Evolutionary conservation across 2,329 filamentous ascomycete species (phyloP), one percentile per base, ranked within the genome.

Genomic region (Fusarium sp.): DNA sequence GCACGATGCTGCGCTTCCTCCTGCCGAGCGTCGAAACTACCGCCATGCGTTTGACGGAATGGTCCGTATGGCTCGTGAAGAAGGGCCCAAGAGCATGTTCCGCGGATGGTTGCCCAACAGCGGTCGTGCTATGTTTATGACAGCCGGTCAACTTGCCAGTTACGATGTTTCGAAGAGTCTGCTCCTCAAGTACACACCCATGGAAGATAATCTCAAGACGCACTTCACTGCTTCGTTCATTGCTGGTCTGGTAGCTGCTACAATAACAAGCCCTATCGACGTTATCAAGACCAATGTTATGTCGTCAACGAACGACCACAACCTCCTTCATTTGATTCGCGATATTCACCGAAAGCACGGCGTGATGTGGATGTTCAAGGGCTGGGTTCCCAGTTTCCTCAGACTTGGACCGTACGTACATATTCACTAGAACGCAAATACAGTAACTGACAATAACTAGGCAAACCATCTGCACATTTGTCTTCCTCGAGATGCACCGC

Each of bases 221-320:
- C 93, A 97, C 77, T 93, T 96, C 74, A 86, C 88, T 0, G 90
- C 93, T 3, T 92, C 89, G 0, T 89, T 96, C 72, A 80, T 94
- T 62, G 92, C 92, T 1, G 93, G 93, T 11, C 89, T 96, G 63
- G 90, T 94, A 8, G 93, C 93, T 6, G 95, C 93, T 2, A 96
- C 93, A 1, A 87, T 95, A 14, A 96, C 92, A 70, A 93, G 89
- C 58, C 93, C 93, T 1, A 90, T 96, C 50, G 93, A 96, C 78
- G 93, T 97, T 30, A 90, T 97, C 80, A 96, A 96, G 84, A 97
- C 93, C 11, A 85, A 92, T 24, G 87, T 96, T 74, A 97, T 97
- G 93, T 91, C 89, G 65, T 86, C 89, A 24, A 79, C 80, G 48
- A 77, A 81, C 41, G 77, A 81, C 64, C 75, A 82, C 65, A 83